Base-by-base conservation (phyloP, 2,329 filamentous ascomycete genomes). In the Knufia fluminis region DNA sequence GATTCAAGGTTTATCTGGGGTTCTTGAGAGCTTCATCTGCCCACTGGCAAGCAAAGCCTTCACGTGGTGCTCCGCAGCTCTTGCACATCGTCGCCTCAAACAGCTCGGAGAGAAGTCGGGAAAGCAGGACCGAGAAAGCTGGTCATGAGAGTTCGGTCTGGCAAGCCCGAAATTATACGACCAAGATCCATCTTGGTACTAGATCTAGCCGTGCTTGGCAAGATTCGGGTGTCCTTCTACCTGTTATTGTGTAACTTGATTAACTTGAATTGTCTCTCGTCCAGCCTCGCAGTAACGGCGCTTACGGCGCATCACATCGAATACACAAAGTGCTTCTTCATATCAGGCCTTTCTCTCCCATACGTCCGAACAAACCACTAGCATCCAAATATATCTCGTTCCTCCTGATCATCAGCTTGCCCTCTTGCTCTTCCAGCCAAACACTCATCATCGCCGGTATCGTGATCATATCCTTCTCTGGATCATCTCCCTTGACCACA, bases 401-500 rank as follows among this genome's bases (percentile, higher is more conserved):
- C 9, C 49, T 43, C 39, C 46, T 38, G 19, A 47, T 49, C 28
- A 44, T 52, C 40, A 55, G 31, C 16, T 14, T 7, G 16, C 48
- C 44, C 31, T 55, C 47, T 22, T 47, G 48, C 26, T 53, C 39
- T 12, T 41, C 20, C 3, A 53, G 38, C 26, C 46, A 55, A 12
- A 50, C 48, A 2, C 49, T 50, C 33, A 39, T 46, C 16, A 55
- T 51, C 6, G 40, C 53, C 6, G 46, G 51, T 10, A 53, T 51
- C 32, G 39, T 41, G 16, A 55, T 51, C 36, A 42, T 20, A 26
- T 55, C 51, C n/a, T 48, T 36, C n/a, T 26, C 16, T 3, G 33
- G 16, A 26, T 41, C 38, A 41, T 54, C 50, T 20, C 51, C 53
- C 33, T 51, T 52, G 32, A 55, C 51, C 10, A 52, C 42, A 32